Evolutionary conservation across 2,329 filamentous ascomycete species (phyloP), one percentile per base, ranked within the genome.

Genomic region (Xylaria multiplex): DNA sequence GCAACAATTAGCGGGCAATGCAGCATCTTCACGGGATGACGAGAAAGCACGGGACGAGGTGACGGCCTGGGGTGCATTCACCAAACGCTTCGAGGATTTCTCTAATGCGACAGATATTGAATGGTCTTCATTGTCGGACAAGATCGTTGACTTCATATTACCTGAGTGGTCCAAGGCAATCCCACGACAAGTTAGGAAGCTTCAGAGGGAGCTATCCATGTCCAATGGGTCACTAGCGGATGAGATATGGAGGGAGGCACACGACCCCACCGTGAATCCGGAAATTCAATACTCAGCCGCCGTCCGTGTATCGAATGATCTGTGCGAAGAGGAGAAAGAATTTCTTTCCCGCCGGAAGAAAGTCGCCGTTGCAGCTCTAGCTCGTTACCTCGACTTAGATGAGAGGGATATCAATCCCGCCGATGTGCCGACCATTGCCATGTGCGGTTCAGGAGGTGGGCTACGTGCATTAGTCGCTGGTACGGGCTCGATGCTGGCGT

Each of bases 381-480:
- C 94, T 2, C 89, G 84, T 58, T 99, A 98, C 75, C 86, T 99
- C 0, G 88, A 86, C 35, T 82, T 99, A 6, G 82, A 90, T 0
- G 93, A 94, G 76, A 83, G 87, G 14, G 91, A 95, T 2, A 88
- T 99, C n/a, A 88, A 98, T 74, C 92, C 93, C 0, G 93, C 97
- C 53, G 96, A 99, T 80, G 90, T 98, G 6, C 96, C 96, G 0
- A 89, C 90, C 2, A 97, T 99, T 76, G 95, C 95, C 45, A 90
- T 98, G 82, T 97, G 95, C 73, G 94, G 94, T 8, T 98, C 95
- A 1, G 96, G 96, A 9, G 96, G 96, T 63, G 96, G 96, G 0
- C 80, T 99, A 53, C 86, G 96, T 57, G 96, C 96, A 1, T 85
- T 99, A 43, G 93, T 98, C 19, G 94, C 96, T 1, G 94, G 95